A percentile compares a stretch with the other conserved stretches of the same genome.
Evolutionary conservation across 192 early-diverging fungal species (phyloP).

Genomic region (Cladochytrium replicatum): DNA sequence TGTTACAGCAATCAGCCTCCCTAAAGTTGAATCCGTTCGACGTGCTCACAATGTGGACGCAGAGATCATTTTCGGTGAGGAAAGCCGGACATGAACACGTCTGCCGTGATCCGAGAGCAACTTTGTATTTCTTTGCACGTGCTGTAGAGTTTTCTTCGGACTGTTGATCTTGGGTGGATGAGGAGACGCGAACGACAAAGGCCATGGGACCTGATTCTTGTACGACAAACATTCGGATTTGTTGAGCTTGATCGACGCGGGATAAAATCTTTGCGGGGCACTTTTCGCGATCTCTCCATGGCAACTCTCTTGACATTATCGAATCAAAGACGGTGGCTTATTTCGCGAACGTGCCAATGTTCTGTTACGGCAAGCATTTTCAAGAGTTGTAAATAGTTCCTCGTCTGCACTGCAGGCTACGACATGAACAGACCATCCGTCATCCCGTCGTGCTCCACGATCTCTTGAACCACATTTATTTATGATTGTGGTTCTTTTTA

Average conservation of each 20-base stretch:
- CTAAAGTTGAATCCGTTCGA: no score
- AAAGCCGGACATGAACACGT: constrained; percentile 25
- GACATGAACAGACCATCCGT: no score
- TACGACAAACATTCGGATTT: constrained; percentile 25
- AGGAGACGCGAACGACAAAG: constrained; percentile 26
- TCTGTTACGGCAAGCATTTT: no score
- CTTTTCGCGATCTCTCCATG: constrained; percentile 16
- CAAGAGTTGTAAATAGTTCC: no score
- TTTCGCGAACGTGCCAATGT: no score
- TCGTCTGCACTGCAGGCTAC: no score
- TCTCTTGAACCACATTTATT: no score
- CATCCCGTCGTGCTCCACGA: no score
- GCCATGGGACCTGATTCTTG: constrained; percentile 42
- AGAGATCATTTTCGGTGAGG: constrained; percentile 22
- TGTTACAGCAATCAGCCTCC: no score
- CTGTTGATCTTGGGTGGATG: neutral
- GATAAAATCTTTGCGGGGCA: constrained; percentile 24
- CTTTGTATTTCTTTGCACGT: constrained; percentile 35
- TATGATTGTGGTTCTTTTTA: no score
- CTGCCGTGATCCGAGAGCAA: constrained; percentile 26
- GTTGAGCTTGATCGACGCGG: constrained; percentile 23
- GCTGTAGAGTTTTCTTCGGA: no score
- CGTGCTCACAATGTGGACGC: constrained; percentile 29
- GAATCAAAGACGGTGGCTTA: no score
- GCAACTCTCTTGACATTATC: constrained; percentile 23